phyloP scores from a whole-genome alignment of 768 basidiomycete genomes.

The Candolleomyces eurysporus region DNA sequence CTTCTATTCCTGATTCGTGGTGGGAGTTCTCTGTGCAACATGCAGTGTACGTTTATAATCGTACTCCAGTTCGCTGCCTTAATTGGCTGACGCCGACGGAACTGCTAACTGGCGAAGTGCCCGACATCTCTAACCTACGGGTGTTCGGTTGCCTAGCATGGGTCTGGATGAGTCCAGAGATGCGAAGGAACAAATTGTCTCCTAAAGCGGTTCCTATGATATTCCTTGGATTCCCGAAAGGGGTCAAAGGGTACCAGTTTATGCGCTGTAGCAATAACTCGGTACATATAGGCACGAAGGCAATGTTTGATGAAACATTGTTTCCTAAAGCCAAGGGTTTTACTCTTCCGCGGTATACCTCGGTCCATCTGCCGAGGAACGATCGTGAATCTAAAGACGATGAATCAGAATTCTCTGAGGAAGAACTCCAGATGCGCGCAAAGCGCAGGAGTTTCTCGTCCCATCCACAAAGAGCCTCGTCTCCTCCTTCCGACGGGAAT shows the following conservation, averaged over 20 bases:
- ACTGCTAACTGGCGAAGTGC: constrained; percentile 17
- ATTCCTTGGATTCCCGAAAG: constrained; percentile 14
- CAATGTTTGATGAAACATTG: background rate
- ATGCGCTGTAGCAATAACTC: background rate
- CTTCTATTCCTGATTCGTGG: constrained; percentile 4
- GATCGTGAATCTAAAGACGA: no score
- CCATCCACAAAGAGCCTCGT: no score
- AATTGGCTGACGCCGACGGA: constrained; percentile 22
- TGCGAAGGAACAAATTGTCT: constrained; percentile 15
- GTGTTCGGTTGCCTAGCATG: constrained; percentile 27
- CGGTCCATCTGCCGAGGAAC: no score
- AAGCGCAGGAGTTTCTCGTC: no score
- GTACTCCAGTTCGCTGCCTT: constrained; percentile 19
- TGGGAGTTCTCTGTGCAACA: constrained; percentile 16
- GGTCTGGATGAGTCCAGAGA: constrained; percentile 13
- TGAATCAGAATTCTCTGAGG: no score
- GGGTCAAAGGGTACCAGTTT: constrained; percentile 1
- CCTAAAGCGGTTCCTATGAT: constrained; percentile 19
- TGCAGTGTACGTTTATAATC: constrained; percentile 27
- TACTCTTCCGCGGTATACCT: no score
- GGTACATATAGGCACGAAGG: background rate
- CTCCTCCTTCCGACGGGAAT: no score
- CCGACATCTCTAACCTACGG: constrained; percentile 19
- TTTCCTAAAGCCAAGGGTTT: no score
- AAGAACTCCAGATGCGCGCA: no score